Evolutionary conservation across 139 green algal genomes (phyloP), one percentile per base, ranked within the genome.

Genomic region (Coelastrella sp.): DNA sequence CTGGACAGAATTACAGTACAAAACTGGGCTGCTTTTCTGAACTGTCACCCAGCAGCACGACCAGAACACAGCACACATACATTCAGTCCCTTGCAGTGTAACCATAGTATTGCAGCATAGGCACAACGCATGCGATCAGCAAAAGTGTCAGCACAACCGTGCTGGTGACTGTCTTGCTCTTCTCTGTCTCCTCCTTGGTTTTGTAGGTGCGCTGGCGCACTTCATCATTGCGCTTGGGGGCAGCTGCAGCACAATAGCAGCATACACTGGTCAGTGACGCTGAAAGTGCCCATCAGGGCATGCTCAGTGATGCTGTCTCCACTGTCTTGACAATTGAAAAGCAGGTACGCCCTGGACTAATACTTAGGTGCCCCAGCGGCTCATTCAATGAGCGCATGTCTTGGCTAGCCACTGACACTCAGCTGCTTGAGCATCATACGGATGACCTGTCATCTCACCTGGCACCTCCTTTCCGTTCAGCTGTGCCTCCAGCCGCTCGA

Each of bases 71-170:
- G 8, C 27, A 49, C 14, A 22, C 61, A 61, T 5, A 66, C 70
- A 25, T 8, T 58, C 12, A 88, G 84, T 88, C 84, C 49, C 84
- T 80, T 35, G 84, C 84, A 68, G 84, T 88, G 84, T 88, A 88
- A 35, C 84, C 95, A 76, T 94, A 96, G 93, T 96, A 97, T 92
- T 99, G 97, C 72, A 98, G 89, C 97, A 99, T 99, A 79, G 97
- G 97, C 89, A 99, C 98, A 10, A 99, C 96, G 57, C 98, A 95
- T 7, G 97, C 94, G 87, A 99, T 99, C 79, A 98, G 74, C 24
- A 99, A 95, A 84, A 99, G 95, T 0, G 94, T 97, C 60, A 95
- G 88, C 27, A 99, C 98, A 17, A 99, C 97, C 27, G 96, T 97
- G 72, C 91, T 91, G 49, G 96, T 98, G 19, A 97, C 92, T 24